phyloP scores from a whole-genome alignment of 2,329 filamentous ascomycete species.

The Albophoma yamanashiensis region DNA sequence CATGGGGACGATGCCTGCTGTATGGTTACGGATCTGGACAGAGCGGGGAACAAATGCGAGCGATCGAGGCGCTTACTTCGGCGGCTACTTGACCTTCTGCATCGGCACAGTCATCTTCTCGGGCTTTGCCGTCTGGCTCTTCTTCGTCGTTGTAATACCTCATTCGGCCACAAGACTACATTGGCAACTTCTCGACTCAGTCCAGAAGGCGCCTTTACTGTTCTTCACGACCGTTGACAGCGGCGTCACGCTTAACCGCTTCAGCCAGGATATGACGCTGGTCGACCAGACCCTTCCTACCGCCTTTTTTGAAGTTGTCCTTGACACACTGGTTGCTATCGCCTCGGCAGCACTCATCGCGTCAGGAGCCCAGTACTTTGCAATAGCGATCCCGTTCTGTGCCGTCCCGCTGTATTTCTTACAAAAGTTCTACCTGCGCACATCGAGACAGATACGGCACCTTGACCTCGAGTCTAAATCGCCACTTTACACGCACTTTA shows the following conservation, averaged over 20 bases:
- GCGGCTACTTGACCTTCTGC: too few relatives aligned
- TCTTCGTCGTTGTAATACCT: neutral
- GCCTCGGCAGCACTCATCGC: slow-evolving; percentile 12
- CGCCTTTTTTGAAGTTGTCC: neutral
- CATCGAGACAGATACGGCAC: slow-evolving; percentile 38
- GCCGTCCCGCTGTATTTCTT: slow-evolving; percentile 29
- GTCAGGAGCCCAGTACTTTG: slow-evolving; percentile 15
- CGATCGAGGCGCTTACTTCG: too few relatives aligned
- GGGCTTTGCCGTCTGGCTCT: neutral
- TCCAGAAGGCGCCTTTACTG: neutral
- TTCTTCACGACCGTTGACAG: neutral
- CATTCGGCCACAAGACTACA: neutral
- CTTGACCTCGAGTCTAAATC: slow-evolving; percentile 39
- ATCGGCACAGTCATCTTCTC: too few relatives aligned
- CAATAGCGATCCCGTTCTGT: slow-evolving; percentile 28
- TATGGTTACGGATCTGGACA: too few relatives aligned
- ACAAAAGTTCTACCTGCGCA: slow-evolving; percentile 39
- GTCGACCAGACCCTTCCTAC: neutral
- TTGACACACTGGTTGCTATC: slow-evolving; percentile 9
- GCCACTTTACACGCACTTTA: slow-evolving; percentile 39
- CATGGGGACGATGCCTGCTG: neutral
- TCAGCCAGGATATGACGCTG: neutral
- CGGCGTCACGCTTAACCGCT: neutral
- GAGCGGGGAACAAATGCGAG: too few relatives aligned
- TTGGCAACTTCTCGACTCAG: neutral